A percentile compares a stretch with the other conserved stretches of the same genome.
Evolutionary conservation across 164 flowering plant species (phyloP).

Genomic region (Macadamia tetraphylla): DNA sequence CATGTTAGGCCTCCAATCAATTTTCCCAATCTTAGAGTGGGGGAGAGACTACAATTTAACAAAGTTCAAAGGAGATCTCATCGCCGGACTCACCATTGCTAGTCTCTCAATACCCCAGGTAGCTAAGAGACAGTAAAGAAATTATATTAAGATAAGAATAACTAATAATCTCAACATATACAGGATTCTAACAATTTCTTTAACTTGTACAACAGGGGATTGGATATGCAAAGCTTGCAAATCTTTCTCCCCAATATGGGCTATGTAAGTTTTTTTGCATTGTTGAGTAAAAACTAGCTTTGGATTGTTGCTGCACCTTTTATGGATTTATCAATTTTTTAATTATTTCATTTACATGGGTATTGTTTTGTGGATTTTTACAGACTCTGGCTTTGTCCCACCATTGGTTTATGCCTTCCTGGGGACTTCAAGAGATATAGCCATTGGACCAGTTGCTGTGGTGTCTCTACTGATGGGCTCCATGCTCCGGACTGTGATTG

Average conservation of each 20-base stretch:
- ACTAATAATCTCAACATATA: background rate
- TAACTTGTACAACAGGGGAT: constrained; percentile 36
- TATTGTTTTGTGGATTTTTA: constrained; percentile 13
- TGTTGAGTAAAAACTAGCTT: background rate
- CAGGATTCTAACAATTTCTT: background rate
- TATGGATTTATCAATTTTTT: background rate
- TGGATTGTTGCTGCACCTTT: background rate
- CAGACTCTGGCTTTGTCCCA: constrained; percentile 95
- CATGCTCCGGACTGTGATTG: constrained; percentile 61
- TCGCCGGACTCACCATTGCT: constrained; percentile 82
- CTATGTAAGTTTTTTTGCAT: constrained; percentile 46
- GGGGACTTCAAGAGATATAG: constrained; percentile 98
- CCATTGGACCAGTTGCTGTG: constrained; percentile 95
- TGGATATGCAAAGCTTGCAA: constrained; percentile 67
- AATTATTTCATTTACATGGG: background rate
- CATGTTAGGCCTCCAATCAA: constrained; percentile 54
- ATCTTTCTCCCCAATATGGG: constrained; percentile 56
- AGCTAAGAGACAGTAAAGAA: background rate
- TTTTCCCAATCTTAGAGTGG: constrained; percentile 78
- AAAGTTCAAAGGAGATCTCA: constrained; percentile 62
- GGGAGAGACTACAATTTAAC: constrained; percentile 43
- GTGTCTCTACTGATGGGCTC: constrained; percentile 85
- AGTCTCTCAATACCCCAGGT: constrained; percentile 92
- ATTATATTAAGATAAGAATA: background rate
- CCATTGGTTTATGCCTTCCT: constrained; percentile 86